A percentile compares a stretch with the other conserved stretches of the same genome.
Evolutionary conservation across 2,329 filamentous ascomycete species (phyloP).

Genomic region (Reticulascus tulasneorum): DNA sequence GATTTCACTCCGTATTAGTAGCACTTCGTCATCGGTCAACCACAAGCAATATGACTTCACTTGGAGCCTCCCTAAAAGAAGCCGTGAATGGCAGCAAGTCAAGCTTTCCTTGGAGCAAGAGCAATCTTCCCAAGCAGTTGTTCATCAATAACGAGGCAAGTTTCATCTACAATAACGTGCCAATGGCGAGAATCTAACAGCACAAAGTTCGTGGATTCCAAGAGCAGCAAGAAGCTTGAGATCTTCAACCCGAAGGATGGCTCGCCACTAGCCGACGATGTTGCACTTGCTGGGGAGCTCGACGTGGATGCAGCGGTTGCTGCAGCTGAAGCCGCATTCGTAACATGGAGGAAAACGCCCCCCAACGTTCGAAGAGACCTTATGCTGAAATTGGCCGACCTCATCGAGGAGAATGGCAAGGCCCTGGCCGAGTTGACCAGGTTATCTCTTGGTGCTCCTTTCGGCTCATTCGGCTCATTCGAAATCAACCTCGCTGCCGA

Average conservation of each 20-base stretch:
- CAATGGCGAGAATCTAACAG: background rate
- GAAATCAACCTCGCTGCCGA: constrained; percentile 32
- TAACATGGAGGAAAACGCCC: constrained; percentile 33
- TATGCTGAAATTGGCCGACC: constrained; percentile 38
- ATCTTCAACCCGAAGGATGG: constrained; percentile 46
- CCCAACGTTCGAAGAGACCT: constrained; percentile 32
- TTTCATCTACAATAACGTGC: background rate
- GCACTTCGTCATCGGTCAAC: too few relatives aligned
- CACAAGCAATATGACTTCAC: constrained; percentile 20
- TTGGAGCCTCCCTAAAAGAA: constrained; percentile 18
- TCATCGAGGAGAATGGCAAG: constrained; percentile 32
- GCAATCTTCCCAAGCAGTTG: constrained; percentile 30
- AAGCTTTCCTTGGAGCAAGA: constrained; percentile 21
- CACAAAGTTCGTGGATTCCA: constrained; percentile 34
- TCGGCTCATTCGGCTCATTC: constrained; percentile 37
- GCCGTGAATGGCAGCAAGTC: constrained; percentile 2
- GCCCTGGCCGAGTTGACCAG: constrained; percentile 35
- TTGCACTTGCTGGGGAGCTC: constrained; percentile 38
- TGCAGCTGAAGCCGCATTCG: constrained; percentile 44
- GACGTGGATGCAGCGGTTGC: constrained; percentile 45
- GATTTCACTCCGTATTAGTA: too few relatives aligned
- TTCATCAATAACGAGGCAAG: constrained; percentile 34
- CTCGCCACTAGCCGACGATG: constrained; percentile 43
- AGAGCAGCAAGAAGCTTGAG: constrained; percentile 40
- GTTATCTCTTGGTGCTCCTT: constrained; percentile 43